Conservation (phyloP, 2,329 filamentous ascomycete species). For the Colletotrichum shisoi region DNA sequence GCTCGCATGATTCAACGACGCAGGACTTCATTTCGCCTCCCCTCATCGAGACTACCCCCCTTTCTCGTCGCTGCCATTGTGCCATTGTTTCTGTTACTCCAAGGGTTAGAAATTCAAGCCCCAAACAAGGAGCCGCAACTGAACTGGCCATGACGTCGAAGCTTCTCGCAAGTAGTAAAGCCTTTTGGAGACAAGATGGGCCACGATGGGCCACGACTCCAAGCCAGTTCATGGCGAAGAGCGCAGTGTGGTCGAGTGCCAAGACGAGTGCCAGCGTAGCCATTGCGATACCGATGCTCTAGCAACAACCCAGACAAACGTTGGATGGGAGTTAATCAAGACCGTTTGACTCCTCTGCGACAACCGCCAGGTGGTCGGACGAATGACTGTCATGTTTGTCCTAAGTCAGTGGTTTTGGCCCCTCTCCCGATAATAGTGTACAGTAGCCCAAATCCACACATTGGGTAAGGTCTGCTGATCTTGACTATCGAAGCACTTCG, state of each 20-base stretch:
- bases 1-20: slow-evolving; percentile 11
- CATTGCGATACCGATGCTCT: background rate
- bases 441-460: background rate
- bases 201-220: background rate
- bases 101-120: slow-evolving; percentile 39
- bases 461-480: background rate
- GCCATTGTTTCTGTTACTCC: slow-evolving; percentile 17
- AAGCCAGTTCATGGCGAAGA: background rate
- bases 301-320: background rate
- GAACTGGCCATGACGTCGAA: slow-evolving; percentile 30
- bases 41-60: background rate
- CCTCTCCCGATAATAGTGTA: too few relatives aligned
- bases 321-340: background rate
- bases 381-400: slow-evolving; percentile 3
- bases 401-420: slow-evolving; percentile 15
- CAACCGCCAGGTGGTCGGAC: background rate
- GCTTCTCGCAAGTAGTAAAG: slow-evolving; percentile 9
- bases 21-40: background rate
- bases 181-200: background rate
- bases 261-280: background rate
- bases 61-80: slow-evolving; percentile 2
- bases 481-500: background rate
- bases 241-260: background rate
- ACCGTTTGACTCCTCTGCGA: background rate
- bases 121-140: slow-evolving; percentile 32